phyloP scores from a whole-genome alignment of 495 filamentous ascomycete genomes.

The Trichoderma virens region DNA sequence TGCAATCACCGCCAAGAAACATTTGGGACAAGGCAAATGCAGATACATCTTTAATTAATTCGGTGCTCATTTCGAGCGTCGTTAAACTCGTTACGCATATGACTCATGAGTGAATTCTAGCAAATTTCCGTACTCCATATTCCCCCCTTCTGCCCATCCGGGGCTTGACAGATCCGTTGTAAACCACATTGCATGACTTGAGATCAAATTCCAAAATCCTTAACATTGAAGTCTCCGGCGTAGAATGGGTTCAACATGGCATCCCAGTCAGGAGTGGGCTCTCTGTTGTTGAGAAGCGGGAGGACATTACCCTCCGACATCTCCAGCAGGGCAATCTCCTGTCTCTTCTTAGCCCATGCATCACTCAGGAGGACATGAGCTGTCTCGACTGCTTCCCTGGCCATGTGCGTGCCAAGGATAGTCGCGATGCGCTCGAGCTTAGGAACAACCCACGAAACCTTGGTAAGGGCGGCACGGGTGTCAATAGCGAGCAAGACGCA shows the following conservation, averaged over 20 bases:
- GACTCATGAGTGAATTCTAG: no score
- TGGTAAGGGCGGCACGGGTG: constrained; percentile 14
- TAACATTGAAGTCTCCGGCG: not conserved
- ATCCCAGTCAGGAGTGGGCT: not conserved
- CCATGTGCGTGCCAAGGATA: not conserved
- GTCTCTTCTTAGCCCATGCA: not conserved
- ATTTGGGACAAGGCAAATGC: no score
- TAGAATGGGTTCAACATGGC: not conserved
- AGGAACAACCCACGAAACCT: not conserved
- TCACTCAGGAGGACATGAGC: not conserved
- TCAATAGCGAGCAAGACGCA: constrained; percentile 45
- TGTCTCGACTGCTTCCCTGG: not conserved
- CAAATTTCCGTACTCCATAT: no score
- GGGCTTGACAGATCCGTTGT: no score
- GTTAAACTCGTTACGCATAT: no score
- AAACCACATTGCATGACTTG: not conserved
- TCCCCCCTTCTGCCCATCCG: no score
- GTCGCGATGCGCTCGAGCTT: not conserved
- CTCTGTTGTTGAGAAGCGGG: not conserved
- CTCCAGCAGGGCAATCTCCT: not conserved
- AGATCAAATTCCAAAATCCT: not conserved
- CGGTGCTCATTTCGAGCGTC: no score
- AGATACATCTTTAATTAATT: no score
- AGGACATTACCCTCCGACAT: not conserved
- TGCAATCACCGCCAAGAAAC: no score